Conservation (phyloP, 2,329 filamentous ascomycete genomes). For the Cercospora zeina region DNA sequence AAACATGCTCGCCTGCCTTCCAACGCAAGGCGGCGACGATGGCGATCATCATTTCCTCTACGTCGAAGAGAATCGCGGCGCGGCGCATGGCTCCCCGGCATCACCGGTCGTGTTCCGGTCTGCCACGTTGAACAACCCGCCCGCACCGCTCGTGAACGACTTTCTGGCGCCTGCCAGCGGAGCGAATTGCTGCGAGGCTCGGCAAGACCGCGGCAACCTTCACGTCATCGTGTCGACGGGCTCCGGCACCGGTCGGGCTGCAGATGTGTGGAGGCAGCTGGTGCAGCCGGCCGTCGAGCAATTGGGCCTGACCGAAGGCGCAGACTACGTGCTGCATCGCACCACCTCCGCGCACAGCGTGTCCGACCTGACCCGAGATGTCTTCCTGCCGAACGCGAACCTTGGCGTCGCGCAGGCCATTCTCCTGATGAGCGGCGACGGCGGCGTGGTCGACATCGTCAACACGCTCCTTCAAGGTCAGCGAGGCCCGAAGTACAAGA, state of each 20-base stretch:
- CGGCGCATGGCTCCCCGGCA: constrained; percentile 22
- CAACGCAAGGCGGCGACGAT: constrained; percentile 17
- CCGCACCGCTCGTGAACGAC: constrained; percentile 30
- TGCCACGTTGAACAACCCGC: constrained; percentile 32
- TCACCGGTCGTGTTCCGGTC: constrained; percentile 30
- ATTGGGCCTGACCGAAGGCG: constrained; percentile 42
- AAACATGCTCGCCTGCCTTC: constrained; percentile 33
- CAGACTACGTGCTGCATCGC: constrained; percentile 53
- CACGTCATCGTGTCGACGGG: constrained; percentile 50
- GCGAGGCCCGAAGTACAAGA: constrained; percentile 51
- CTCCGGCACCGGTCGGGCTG: constrained; percentile 48
- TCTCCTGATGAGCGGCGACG: constrained; percentile 82
- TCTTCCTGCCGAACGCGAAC: constrained; percentile 54
- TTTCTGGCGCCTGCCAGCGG: constrained; percentile 24
- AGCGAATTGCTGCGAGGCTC: constrained; percentile 29
- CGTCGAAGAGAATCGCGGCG: constrained; percentile 28
- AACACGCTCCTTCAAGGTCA: constrained; percentile 59
- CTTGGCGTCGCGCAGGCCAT: constrained; percentile 59
- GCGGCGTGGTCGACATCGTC: constrained; percentile 78
- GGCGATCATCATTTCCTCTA: constrained; percentile 32
- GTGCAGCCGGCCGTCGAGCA: constrained; percentile 47
- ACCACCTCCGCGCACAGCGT: constrained; percentile 68
- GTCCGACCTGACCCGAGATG: constrained; percentile 58
- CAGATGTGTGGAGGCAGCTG: constrained; percentile 43
- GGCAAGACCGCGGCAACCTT: constrained; percentile 29